Evolutionary conservation across 2,329 filamentous ascomycete genomes (phyloP), one percentile per base, ranked within the genome.

Genomic region (Cytospora piceae): DNA sequence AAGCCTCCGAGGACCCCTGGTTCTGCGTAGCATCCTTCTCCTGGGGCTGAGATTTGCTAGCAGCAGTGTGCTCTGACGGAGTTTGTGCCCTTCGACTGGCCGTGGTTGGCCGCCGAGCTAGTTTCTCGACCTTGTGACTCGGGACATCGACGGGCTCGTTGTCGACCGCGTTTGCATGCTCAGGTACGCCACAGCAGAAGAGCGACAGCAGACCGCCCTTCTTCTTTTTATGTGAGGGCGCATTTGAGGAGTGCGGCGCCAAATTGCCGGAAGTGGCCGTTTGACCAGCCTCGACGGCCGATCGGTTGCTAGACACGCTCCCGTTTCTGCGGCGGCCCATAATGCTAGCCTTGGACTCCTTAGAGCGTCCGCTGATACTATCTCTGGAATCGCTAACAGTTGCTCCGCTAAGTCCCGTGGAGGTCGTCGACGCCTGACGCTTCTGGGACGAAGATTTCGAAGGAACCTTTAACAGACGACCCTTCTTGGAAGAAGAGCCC

Each of bases 101-200:
- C 11, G 85, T 86, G 39, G 81, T 77, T 53, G 84, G 84, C 59
- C 85, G 78, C 61, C 81, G 79, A 31, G 84, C 83, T 52, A 87
- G 78, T 73, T 81, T 85, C 71, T 87, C 79, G 70, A 87, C 78
- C 79, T 86, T 86, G 74, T 84, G 87, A 56, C 74, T 75, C 39
- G 79, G 78, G 39, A 86, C 79, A 49, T 85, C 82, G 65, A 86
- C 80, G 66, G 84, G 82, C 61, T 82, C 82, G 64, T 79, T 81
- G 56, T 85, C 82, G 58, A 86, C 77, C 7, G 77, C 74, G 68
- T 86, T 84, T 20, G 83, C 82, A 69, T 85, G 82, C 68, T 89
- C 87, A 58, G 88, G 86, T 51, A 87, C 82, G 63, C 81, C 83
- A 75, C 90, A 92, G 78, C 90, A 92, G 67, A 92, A 80, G 63